These are phyloP conservation scores for Cladophialophora exuberans DNA, from an alignment of 2,329 filamentous ascomycete genomes.

Conservation along the genomic window DNA sequence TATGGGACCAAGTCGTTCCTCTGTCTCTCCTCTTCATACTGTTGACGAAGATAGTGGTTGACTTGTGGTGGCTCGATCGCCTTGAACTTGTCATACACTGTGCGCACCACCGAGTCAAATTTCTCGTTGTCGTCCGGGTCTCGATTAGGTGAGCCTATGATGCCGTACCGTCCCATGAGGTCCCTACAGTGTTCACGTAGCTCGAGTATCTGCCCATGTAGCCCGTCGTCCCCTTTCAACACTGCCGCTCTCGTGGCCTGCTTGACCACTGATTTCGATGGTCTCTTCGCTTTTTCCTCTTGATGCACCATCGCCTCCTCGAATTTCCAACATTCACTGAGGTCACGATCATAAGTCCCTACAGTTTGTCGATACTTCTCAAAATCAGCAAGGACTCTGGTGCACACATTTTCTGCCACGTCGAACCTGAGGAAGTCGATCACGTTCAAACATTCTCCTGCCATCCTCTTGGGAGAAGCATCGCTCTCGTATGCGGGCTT, in stretches of 20 bases:
- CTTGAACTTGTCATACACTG: conserved; percentile 37
- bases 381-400: conserved; percentile 39
- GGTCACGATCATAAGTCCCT: conserved; percentile 39
- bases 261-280: background rate
- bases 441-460: conserved; percentile 38
- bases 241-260: too few relatives aligned
- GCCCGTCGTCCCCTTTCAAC: background rate
- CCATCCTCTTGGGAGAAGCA: background rate
- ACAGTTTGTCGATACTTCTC: conserved; percentile 33
- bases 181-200: background rate
- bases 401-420: conserved; percentile 40
- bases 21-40: conserved; percentile 39
- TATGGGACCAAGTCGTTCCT: conserved; percentile 20
- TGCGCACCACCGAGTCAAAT: conserved; percentile 34
- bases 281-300: conserved; percentile 12
- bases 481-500: conserved; percentile 37
- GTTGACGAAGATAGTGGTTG: conserved; percentile 39
- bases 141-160: conserved; percentile 4
- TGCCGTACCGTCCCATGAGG: background rate
- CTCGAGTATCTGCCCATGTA: background rate
- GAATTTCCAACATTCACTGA: conserved; percentile 33
- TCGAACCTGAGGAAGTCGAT: conserved; percentile 50
- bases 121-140: conserved; percentile 1
- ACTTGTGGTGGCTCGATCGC: conserved; percentile 38
- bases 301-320: conserved; percentile 20